A percentile compares a stretch with the other conserved stretches of the same genome.
Evolutionary conservation across 805 yeast genomes (phyloP).

Genomic region (Ogataea chonburiensis): DNA sequence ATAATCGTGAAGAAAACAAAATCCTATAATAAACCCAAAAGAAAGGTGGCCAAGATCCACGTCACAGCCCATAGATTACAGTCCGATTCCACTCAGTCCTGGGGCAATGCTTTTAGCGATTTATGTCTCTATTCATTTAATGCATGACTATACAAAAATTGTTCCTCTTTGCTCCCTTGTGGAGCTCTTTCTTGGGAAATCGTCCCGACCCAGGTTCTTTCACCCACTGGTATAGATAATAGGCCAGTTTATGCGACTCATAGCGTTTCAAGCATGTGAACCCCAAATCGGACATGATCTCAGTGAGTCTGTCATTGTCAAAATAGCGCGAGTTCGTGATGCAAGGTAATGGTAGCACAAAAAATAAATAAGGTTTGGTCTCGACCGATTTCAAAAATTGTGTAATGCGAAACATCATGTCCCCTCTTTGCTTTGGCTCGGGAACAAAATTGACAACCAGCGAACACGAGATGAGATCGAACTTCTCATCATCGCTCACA

Average conservation of each 20-base stretch:
- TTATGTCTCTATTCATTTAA: conserved; percentile 19
- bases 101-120: conserved; percentile 33
- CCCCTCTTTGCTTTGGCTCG: conserved; percentile 64
- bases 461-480: conserved; percentile 75
- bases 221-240: conserved; percentile 60
- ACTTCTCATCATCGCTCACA: conserved; percentile 40
- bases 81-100: conserved; percentile 15
- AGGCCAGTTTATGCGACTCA: conserved; percentile 69
- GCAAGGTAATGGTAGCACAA: conserved; percentile 90
- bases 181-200: conserved; percentile 47
- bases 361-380: conserved; percentile 45
- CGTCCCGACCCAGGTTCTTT: conserved; percentile 12
- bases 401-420: conserved; percentile 65
- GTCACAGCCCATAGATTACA: conserved; percentile 3
- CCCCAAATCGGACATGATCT: conserved; percentile 61
- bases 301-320: conserved; percentile 40
- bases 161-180: conserved; percentile 59
- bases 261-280: conserved; percentile 46
- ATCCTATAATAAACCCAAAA: conserved; percentile 6
- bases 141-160: conserved; percentile 59
- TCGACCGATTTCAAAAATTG: conserved; percentile 47
- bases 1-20: conserved; percentile 13
- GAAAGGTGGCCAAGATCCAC: conserved; percentile 17
- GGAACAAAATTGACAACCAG: conserved; percentile 89
- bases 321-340: conserved; percentile 78